Base-by-base conservation (phyloP, 768 basidiomycete genomes). In the Russula sp. region DNA sequence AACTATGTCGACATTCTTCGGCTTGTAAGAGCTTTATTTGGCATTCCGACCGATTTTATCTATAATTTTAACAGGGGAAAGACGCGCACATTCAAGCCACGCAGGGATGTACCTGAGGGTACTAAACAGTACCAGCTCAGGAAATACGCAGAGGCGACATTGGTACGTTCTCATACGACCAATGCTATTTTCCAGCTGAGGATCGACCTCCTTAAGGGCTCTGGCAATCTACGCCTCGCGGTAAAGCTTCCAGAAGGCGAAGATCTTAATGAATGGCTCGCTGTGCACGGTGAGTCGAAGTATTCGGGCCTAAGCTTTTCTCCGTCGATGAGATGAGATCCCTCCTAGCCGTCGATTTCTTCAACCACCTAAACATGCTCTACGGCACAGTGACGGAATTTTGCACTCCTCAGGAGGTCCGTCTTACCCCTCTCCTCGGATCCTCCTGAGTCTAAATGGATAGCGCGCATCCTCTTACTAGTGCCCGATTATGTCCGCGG, bases 301-400 rank as follows among this genome's bases (percentile, higher is more conserved):
- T 20, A 50, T 24, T 48, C 46, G 46, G n/a, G 8, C 18, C 30
- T 57, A 26, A 44, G 20, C 30, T 60, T 13, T 24, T 36, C 22
- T 16, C 28, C 55, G 2, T 14, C 36, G 32, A 46, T 32, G 30
- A 48, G n/a, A 34, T 58, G 24, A 54, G 14, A 34, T 26, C 38
- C 5, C 5, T 28, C 32, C 28, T 70, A 99, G 97, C 94, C 34
- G 96, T 98, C 65, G 97, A 99, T 75, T 99, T 99, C 78, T 99
- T 98, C 82, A 99, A 98, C 73, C 97, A 99, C 73, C 77, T 99
- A 68, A 99, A 99, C 75, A 99, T 99, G 97, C 79, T 99, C 22
- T 99, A 98, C 72, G 97, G 96, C 13, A 97, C 94, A 11, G 87
- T 99, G 26, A 97, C 97, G 2, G 97, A 99, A 77, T 98, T 98